Conservation (phyloP, 2,329 filamentous ascomycete genomes). For the Pseudocercospora fuligena region DNA sequence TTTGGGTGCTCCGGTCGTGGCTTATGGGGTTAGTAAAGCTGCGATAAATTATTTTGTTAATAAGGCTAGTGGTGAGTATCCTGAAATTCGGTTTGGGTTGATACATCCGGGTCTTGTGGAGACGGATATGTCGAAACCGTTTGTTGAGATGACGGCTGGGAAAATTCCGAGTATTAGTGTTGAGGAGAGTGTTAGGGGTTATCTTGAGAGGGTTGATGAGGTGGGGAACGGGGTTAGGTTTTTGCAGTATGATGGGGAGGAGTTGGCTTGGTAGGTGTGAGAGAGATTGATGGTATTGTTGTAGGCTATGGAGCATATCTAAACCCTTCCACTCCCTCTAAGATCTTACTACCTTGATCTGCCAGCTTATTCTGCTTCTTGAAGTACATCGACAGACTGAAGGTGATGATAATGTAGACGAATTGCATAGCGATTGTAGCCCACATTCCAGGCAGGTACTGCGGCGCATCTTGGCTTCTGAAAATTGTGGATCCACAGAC, state of each 20-base stretch:
- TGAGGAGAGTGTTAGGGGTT: constrained; percentile 11
- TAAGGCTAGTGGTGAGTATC: constrained; percentile 9
- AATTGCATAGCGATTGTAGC: constrained; percentile 27
- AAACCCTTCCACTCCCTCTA: constrained; percentile 28
- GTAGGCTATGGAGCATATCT: constrained; percentile 22
- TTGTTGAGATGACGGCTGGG: background rate
- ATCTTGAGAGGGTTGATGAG: constrained; percentile 12
- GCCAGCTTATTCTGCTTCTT: constrained; percentile 28
- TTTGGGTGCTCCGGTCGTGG: background rate
- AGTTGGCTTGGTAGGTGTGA: background rate
- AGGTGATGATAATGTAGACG: constrained; percentile 24
- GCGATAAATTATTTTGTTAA: constrained; percentile 11
- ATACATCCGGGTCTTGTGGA: constrained; percentile 10
- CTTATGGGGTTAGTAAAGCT: constrained; percentile 17
- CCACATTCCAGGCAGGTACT: constrained; percentile 31
- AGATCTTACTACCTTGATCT: constrained; percentile 18
- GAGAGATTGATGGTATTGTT: no score
- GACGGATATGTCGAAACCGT: constrained; percentile 11
- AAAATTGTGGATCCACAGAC: constrained; percentile 25
- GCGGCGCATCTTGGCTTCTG: constrained; percentile 26
- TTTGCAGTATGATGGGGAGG: constrained; percentile 14
- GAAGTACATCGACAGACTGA: constrained; percentile 24
- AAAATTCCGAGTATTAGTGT: constrained; percentile 5
- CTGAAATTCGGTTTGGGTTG: background rate
- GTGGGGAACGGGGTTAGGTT: constrained; percentile 9